phyloP scores from a whole-genome alignment of 192 early-diverging fungal species.

The Coemansia sp. region DNA sequence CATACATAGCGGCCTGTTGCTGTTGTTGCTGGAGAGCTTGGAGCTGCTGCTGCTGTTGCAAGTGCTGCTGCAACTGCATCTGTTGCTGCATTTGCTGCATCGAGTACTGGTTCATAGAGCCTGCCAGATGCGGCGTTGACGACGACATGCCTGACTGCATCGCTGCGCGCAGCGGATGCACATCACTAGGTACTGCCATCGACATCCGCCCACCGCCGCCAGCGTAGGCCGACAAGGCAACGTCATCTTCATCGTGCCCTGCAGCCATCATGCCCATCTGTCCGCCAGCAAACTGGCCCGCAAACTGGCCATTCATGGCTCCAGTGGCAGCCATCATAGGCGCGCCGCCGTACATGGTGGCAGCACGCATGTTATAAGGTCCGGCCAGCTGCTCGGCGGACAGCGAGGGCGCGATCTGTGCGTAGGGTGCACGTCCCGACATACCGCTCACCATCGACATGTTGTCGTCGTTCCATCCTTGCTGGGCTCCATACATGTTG shows the following conservation, averaged over 20 bases:
- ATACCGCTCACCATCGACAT: conserved; percentile 58
- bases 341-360: conserved; percentile 39
- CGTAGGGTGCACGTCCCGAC: conserved; percentile 48
- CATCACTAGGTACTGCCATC: conserved; percentile 39
- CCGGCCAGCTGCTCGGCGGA: conserved; percentile 46
- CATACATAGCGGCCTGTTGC: conserved; percentile 13
- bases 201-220: conserved; percentile 35
- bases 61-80: conserved; percentile 36
- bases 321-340: conserved; percentile 14
- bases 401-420: conserved; percentile 46
- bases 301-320: conserved; percentile 11
- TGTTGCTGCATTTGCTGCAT: conserved; percentile 31
- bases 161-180: conserved; percentile 55
- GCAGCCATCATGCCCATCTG: conserved; percentile 18
- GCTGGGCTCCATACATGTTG: conserved; percentile 49
- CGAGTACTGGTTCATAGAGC: conserved; percentile 26
- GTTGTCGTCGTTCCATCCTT: conserved; percentile 48
- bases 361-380: conserved; percentile 33
- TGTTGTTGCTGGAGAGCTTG: conserved; percentile 26
- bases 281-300: conserved; percentile 6
- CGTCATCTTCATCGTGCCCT: conserved; percentile 43
- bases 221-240: conserved; percentile 48
- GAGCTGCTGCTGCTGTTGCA: conserved; percentile 31
- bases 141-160: conserved; percentile 58
- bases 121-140: conserved; percentile 50